A percentile compares a stretch with the other conserved stretches of the same genome.
phyloP scores from a whole-genome alignment of 1,284 basidiomycete genomes.

The Sutorius eximius region DNA sequence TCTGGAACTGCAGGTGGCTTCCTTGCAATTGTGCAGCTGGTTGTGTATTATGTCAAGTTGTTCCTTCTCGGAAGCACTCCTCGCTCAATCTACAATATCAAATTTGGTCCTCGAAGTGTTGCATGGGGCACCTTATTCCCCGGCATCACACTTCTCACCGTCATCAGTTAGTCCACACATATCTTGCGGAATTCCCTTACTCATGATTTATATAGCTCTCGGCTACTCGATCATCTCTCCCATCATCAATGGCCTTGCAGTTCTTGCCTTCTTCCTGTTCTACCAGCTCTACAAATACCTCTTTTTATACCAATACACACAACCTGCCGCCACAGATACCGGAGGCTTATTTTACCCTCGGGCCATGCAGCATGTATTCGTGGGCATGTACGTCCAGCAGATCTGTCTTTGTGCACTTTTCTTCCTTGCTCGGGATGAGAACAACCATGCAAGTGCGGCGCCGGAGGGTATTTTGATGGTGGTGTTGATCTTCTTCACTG shows the following conservation, averaged over 20 bases:
- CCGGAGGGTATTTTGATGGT: constrained; percentile 82
- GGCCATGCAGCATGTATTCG: constrained; percentile 90
- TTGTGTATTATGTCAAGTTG: constrained; percentile 85
- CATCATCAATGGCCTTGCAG: constrained; percentile 90
- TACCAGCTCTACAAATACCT: constrained; percentile 89
- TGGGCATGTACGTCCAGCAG: constrained; percentile 85
- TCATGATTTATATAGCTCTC: constrained; percentile 44
- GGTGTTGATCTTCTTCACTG: constrained; percentile 78
- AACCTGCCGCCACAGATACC: constrained; percentile 75
- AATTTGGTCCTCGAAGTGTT: constrained; percentile 64
- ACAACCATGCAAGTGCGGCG: constrained; percentile 54
- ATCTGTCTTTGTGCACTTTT: constrained; percentile 84
- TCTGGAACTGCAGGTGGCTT: constrained; percentile 78
- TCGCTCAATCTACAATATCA: constrained; percentile 79
- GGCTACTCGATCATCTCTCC: constrained; percentile 93
- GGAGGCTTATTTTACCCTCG: constrained; percentile 96
- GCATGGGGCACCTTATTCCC: constrained; percentile 90
- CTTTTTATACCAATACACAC: constrained; percentile 81
- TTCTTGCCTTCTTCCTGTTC: constrained; percentile 80
- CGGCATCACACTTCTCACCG: constrained; percentile 68
- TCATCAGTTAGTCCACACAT: constrained; percentile 62
- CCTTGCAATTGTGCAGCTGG: constrained; percentile 73
- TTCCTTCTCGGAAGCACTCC: constrained; percentile 88
- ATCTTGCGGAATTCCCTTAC: neutral
- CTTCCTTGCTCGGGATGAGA: constrained; percentile 72